Evolutionary conservation across 179 eudicot genomes (phyloP).

Genomic region (Monotropa hypopitys): DNA sequence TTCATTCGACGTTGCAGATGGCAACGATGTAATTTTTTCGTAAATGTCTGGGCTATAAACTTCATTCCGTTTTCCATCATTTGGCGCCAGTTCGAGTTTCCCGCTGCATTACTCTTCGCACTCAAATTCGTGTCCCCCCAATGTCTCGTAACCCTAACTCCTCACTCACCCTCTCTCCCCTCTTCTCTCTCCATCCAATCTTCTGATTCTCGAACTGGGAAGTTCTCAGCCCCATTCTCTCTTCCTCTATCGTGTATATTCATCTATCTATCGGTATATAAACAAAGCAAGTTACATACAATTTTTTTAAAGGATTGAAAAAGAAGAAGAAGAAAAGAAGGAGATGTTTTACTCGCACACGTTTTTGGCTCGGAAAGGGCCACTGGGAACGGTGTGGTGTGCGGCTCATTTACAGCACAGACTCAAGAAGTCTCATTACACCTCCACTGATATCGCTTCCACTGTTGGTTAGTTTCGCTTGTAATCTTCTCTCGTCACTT

Average conservation of each 20-base stretch:
- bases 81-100: conserved; percentile 3
- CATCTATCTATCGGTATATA: too few relatives aligned
- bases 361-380: conserved; percentile 74
- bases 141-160: neutral
- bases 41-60: neutral
- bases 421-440: conserved; percentile 62
- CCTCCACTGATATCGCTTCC: conserved; percentile 55
- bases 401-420: conserved; percentile 86
- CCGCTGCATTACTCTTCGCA: neutral
- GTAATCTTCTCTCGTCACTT: neutral
- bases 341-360: conserved; percentile 33
- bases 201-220: neutral
- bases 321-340: neutral
- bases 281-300: too few relatives aligned
- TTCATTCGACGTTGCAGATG: too few relatives aligned
- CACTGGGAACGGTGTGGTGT: conserved; percentile 86
- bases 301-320: too few relatives aligned
- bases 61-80: neutral
- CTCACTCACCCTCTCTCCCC: neutral
- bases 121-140: neutral
- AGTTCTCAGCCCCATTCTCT: neutral
- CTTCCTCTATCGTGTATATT: neutral
- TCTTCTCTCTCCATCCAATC: neutral
- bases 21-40: neutral
- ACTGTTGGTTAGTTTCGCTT: conserved; percentile 50